Evolutionary conservation across 805 yeast genomes (phyloP), one percentile per base, ranked within the genome.

Genomic region (Kluyveromyces lactis): DNA sequence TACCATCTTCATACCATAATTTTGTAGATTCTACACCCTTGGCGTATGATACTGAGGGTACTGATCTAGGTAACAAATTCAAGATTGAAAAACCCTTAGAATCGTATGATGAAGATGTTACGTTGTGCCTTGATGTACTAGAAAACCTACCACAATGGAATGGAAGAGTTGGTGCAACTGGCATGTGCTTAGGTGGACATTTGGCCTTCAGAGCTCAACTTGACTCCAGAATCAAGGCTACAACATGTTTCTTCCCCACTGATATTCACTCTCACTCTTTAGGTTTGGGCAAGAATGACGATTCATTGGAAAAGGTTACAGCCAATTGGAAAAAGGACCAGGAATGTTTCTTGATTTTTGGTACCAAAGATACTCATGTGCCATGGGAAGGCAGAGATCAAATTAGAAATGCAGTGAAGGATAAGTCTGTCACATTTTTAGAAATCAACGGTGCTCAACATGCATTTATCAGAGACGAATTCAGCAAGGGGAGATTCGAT

Each of bases 111-210:
- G 90, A 82, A 52, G 94, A 83, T 58, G 76, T 72, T 53, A 68
- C 60, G 37, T 60, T 81, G 41, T 69, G 83, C 13, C 69, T 82
- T 50, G 86, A 81, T 53, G 76, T 81, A 52, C 66, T 83, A 41
- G 58, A 59, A 35, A 50, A 71, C 2, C 66, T 83, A 46, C 64
- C 69, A 1, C 80, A 86, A 9, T 82, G 82, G 56, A 77, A 73
- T 46, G 89, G 89, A 31, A 49, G 48, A 33, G 73, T 81, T 48
- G 92, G 92, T 27, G 80, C 87, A 33, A 81, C 90, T 2, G 94
- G 92, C 15, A 84, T 84, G 92, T 84, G 94, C 57, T 71, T 83
- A 27, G 92, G 92, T 16, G 94, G 92, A 1, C 92, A 83, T 55
- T 64, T 82, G 50, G 90, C 92, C 1, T 81, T 72, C 63, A 67